These are phyloP conservation scores for Spinellus fusiger DNA, from an alignment of 192 early-diverging fungal genomes.

Conservation along the genomic window DNA sequence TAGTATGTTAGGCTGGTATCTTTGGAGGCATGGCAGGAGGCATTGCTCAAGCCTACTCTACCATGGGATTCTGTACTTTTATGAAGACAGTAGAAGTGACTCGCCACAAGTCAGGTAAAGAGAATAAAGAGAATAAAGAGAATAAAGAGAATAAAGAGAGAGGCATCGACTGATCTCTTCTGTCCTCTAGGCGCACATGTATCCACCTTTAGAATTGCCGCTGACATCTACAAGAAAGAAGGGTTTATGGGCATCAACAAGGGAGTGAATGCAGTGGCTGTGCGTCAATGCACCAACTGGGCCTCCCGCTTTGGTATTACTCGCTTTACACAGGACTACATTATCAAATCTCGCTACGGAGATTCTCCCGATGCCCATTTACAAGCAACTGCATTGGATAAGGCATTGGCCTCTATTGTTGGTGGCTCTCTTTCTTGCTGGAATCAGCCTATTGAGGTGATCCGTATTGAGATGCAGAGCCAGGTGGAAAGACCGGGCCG, in stretches of 20 bases:
- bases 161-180: not conserved
- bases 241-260: slow-evolving; percentile 97
- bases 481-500: slow-evolving; percentile 83
- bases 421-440: slow-evolving; percentile 93
- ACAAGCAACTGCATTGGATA: slow-evolving; percentile 47
- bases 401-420: slow-evolving; percentile 72
- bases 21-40: slow-evolving; percentile 94
- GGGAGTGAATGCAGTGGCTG: slow-evolving; percentile 96
- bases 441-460: slow-evolving; percentile 99
- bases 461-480: slow-evolving; percentile 98
- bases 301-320: slow-evolving; percentile 91
- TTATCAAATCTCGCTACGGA: slow-evolving; percentile 51
- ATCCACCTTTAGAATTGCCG: slow-evolving; percentile 80
- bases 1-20: slow-evolving; percentile 62
- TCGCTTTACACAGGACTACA: slow-evolving; percentile 65
- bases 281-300: slow-evolving; percentile 98
- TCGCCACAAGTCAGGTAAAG: slow-evolving; percentile 71
- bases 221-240: slow-evolving; percentile 86
- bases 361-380: slow-evolving; percentile 31
- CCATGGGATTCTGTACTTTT: slow-evolving; percentile 99
- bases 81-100: slow-evolving; percentile 99
- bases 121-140: slow-evolving; percentile 9
- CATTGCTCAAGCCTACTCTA: slow-evolving; percentile 92
- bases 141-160: not conserved
- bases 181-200: slow-evolving; percentile 42